phyloP scores from a whole-genome alignment of 306 rosid genomes.

The Cucurbita ficifolia region DNA sequence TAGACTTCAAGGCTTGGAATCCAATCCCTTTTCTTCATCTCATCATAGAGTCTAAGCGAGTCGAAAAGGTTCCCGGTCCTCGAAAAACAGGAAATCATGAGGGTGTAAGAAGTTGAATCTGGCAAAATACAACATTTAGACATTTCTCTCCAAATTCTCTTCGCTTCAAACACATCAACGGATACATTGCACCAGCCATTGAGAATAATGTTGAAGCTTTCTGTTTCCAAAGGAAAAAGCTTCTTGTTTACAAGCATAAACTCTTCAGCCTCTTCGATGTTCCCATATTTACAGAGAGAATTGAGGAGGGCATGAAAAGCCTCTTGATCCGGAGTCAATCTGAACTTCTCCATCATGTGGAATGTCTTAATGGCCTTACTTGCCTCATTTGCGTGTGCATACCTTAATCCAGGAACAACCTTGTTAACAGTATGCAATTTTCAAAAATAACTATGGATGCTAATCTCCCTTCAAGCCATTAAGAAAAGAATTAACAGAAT shows the following conservation, averaged over 20 bases:
- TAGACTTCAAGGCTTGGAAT: constrained; percentile 43
- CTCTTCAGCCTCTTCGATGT: constrained; percentile 85
- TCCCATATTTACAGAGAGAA: constrained; percentile 58
- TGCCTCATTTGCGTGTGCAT: constrained; percentile 52
- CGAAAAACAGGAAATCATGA: constrained; percentile 80
- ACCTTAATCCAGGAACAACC: constrained; percentile 27
- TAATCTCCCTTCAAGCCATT: not conserved
- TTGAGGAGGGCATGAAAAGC: constrained; percentile 41
- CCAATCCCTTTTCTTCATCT: constrained; percentile 67
- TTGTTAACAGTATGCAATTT: not conserved
- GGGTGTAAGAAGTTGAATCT: constrained; percentile 57
- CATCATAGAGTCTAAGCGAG: constrained; percentile 79
- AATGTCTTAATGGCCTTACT: constrained; percentile 44
- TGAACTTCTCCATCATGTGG: constrained; percentile 68
- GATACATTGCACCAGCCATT: constrained; percentile 73
- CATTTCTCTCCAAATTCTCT: constrained; percentile 93
- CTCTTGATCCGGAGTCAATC: constrained; percentile 56
- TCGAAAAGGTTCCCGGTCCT: constrained; percentile 69
- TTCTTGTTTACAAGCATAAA: constrained; percentile 63
- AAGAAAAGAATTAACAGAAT: not conserved
- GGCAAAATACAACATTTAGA: constrained; percentile 49
- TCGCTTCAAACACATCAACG: constrained; percentile 50
- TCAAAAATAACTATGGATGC: not conserved
- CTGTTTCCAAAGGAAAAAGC: constrained; percentile 51
- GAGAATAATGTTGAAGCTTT: constrained; percentile 70